Evolutionary conservation across 805 yeast genomes (phyloP).

Genomic region (Wickerhamomyces rabaulensis): DNA sequence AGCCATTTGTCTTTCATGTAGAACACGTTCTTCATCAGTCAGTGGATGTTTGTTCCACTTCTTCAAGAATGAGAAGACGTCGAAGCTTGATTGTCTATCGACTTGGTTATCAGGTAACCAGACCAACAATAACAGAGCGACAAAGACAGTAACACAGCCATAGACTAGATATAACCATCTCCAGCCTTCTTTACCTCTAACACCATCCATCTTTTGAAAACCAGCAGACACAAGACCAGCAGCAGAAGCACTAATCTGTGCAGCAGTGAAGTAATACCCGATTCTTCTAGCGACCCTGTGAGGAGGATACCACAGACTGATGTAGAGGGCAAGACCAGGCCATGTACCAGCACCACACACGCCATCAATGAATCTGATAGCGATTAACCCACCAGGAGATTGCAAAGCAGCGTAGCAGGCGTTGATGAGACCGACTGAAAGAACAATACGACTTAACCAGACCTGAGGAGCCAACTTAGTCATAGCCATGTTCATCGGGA

Average conservation of each 20-base stretch:
- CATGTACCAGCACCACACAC: constrained; percentile 81
- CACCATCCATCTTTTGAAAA: constrained; percentile 76
- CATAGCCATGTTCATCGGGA: constrained; percentile 85
- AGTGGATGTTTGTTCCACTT: constrained; percentile 38
- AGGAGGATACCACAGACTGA: constrained; percentile 81
- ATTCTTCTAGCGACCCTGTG: constrained; percentile 71
- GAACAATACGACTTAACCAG: constrained; percentile 76
- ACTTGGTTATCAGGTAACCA: constrained; percentile 70
- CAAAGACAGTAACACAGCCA: constrained; percentile 61
- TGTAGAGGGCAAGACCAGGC: constrained; percentile 86
- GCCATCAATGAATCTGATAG: constrained; percentile 68
- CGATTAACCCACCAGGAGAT: constrained; percentile 58
- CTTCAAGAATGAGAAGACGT: constrained; percentile 5
- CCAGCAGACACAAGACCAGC: constrained; percentile 87
- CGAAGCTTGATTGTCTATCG: constrained; percentile 11
- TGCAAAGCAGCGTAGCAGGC: constrained; percentile 62
- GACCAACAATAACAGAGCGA: constrained; percentile 64
- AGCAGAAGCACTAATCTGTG: constrained; percentile 85
- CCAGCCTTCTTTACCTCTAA: constrained; percentile 70
- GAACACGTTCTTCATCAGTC: constrained; percentile 40
- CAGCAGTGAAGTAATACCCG: constrained; percentile 89
- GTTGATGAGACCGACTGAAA: constrained; percentile 73
- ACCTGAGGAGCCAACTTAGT: constrained; percentile 76
- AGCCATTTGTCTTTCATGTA: constrained; percentile 60
- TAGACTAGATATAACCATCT: constrained; percentile 81